phyloP scores from a whole-genome alignment of 1,284 basidiomycete species.

The Pulveroboletus sp. region DNA sequence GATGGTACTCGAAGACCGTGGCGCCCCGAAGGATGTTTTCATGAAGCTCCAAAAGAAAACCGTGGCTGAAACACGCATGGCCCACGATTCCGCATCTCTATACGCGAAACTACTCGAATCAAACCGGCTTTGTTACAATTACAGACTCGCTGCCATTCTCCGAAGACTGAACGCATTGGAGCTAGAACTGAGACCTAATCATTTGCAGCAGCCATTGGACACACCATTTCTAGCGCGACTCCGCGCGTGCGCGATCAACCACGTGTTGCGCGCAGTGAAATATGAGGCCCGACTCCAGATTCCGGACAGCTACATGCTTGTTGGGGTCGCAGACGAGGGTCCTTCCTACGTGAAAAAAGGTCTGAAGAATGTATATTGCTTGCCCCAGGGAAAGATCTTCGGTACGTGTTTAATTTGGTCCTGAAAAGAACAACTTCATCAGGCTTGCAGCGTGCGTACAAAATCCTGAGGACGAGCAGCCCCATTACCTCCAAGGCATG shows the following conservation, averaged over 20 bases:
- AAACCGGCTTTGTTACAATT: conserved; percentile 55
- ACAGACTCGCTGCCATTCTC: conserved; percentile 52
- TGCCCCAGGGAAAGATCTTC: conserved; percentile 59
- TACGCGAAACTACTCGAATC: conserved; percentile 49
- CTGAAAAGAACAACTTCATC: conserved; percentile 17
- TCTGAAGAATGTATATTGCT: conserved; percentile 51
- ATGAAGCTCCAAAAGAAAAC: conserved; percentile 55
- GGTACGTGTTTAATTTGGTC: conserved; percentile 43
- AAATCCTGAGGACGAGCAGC: conserved; percentile 44
- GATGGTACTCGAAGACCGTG: conserved; percentile 69
- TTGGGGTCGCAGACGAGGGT: conserved; percentile 80
- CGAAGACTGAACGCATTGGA: conserved; percentile 49
- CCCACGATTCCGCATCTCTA: conserved; percentile 52
- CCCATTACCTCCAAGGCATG: conserved; percentile 53
- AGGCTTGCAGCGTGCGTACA: conserved; percentile 58
- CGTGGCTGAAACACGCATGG: conserved; percentile 52
- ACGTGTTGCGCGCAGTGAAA: conserved; percentile 70
- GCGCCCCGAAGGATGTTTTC: conserved; percentile 55
- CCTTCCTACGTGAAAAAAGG: conserved; percentile 55
- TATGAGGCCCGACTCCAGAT: conserved; percentile 70
- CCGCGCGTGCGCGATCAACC: conserved; percentile 56
- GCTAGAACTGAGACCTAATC: conserved; percentile 46
- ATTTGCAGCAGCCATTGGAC: conserved; percentile 42
- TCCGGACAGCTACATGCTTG: conserved; percentile 64
- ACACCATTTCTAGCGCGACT: conserved; percentile 61